These are phyloP conservation scores for Trametes cinnabarina DNA, from an alignment of 768 basidiomycete genomes.

Conservation along the genomic window DNA sequence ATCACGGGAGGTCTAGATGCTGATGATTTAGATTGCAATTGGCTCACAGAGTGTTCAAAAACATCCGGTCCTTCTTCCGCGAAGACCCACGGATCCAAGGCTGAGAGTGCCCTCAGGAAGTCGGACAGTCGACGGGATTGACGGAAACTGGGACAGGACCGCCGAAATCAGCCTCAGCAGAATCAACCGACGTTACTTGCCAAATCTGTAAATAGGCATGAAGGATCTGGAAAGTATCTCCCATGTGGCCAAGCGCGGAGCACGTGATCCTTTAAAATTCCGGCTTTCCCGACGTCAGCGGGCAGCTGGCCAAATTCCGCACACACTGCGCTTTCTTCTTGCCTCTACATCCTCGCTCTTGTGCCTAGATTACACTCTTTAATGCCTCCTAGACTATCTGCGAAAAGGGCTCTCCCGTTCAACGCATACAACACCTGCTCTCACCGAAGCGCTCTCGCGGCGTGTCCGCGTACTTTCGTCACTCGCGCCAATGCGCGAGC, in stretches of 20 bases:
- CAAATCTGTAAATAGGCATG: slow-evolving; percentile 9
- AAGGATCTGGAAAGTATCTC: slow-evolving; percentile 14
- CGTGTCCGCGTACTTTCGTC: slow-evolving; percentile 10
- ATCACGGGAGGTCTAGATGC: background rate
- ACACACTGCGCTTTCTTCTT: background rate
- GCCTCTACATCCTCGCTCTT: background rate
- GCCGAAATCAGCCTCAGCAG: too few species aligned
- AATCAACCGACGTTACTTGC: slow-evolving; percentile 8
- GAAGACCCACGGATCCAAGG: background rate
- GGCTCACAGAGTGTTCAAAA: background rate
- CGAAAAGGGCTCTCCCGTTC: slow-evolving; percentile 25
- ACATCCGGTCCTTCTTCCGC: slow-evolving; percentile 10
- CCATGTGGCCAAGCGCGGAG: background rate
- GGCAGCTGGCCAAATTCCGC: background rate
- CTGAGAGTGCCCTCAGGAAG: background rate
- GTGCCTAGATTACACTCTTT: slow-evolving; percentile 9
- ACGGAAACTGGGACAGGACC: background rate
- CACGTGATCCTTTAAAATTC: slow-evolving; percentile 19
- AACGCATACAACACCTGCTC: slow-evolving; percentile 5
- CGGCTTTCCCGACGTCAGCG: slow-evolving; percentile 15
- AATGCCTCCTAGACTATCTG: slow-evolving; percentile 40
- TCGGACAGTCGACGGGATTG: background rate
- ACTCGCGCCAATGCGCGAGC: slow-evolving; percentile 1
- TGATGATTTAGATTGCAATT: background rate
- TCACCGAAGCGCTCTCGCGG: background rate